Conservation (phyloP, 2,329 filamentous ascomycete genomes). For the Colletotrichum sojae region DNA sequence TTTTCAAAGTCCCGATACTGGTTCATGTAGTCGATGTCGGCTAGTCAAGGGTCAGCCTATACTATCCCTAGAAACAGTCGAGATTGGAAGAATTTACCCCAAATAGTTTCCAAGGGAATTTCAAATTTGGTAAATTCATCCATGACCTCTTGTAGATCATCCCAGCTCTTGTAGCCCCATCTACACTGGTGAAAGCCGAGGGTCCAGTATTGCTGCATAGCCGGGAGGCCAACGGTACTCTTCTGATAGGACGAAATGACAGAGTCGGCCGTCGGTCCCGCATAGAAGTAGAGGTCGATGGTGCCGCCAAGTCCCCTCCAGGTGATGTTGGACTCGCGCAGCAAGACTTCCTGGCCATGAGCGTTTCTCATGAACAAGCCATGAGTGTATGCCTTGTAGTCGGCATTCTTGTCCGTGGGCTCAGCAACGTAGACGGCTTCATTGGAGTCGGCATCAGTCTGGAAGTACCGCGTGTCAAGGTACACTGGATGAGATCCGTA, state of each 20-base stretch:
- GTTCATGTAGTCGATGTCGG: slow-evolving; percentile 81
- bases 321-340: slow-evolving; percentile 75
- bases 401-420: slow-evolving; percentile 57
- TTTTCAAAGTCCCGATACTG: slow-evolving; percentile 73
- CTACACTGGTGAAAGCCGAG: slow-evolving; percentile 88
- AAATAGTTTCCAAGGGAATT: slow-evolving; percentile 82
- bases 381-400: slow-evolving; percentile 79
- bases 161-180: slow-evolving; percentile 86
- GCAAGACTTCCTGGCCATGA: slow-evolving; percentile 81
- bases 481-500: slow-evolving; percentile 87
- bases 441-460: slow-evolving; percentile 62
- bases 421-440: slow-evolving; percentile 68
- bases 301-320: slow-evolving; percentile 83
- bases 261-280: slow-evolving; percentile 77
- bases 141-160: slow-evolving; percentile 75
- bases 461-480: slow-evolving; percentile 83
- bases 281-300: slow-evolving; percentile 85
- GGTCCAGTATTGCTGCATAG: slow-evolving; percentile 85
- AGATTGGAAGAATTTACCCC: slow-evolving; percentile 54
- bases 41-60: slow-evolving; percentile 52
- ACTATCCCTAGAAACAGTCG: background rate
- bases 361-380: slow-evolving; percentile 84
- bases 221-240: slow-evolving; percentile 77
- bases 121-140: slow-evolving; percentile 74
- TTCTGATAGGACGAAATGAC: slow-evolving; percentile 80